Percentiles rank a stretch among this genome's conserved stretches.
These are phyloP conservation scores for Phytophthora aleatoria DNA, from an alignment of 352 stramenopile genomes.

Conservation along the genomic window DNA sequence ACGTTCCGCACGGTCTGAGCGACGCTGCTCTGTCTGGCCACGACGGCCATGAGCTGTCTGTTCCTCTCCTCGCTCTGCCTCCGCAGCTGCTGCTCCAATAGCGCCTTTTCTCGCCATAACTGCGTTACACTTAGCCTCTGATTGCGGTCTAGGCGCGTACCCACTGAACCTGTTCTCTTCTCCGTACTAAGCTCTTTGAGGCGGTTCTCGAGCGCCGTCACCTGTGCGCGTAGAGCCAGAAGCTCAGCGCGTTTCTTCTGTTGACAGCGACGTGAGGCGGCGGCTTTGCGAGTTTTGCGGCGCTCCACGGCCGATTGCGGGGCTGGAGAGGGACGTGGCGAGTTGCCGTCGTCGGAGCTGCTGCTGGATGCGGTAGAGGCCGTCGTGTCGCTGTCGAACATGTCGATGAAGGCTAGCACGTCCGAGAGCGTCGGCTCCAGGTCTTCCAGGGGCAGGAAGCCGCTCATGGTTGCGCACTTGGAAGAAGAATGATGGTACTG, in stretches of 20 bases:
- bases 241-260: conserved; percentile 34
- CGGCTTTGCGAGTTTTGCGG: conserved; percentile 32
- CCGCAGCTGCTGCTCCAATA: conserved; percentile 16
- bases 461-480: conserved; percentile 7
- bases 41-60: conserved; percentile 11
- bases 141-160: conserved; percentile 8
- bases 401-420: conserved; percentile 36
- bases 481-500: conserved; percentile 10
- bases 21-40: conserved; percentile 20
- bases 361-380: conserved; percentile 11
- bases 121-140: conserved; percentile 10
- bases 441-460: conserved; percentile 28
- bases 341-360: conserved; percentile 14
- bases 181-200: conserved; percentile 12
- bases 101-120: conserved; percentile 18
- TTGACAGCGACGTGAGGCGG: conserved; percentile 27
- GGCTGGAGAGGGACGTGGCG: neutral
- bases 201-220: conserved; percentile 13
- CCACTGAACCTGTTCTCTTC: neutral
- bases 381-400: conserved; percentile 18
- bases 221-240: conserved; percentile 23
- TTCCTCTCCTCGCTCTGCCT: conserved; percentile 19
- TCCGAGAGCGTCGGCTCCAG: conserved; percentile 33
- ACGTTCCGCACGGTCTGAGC: conserved; percentile 15
- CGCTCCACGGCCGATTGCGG: conserved; percentile 3